Base-by-base conservation (phyloP, 2,329 filamentous ascomycete species). In the Fusarium decemcellulare region DNA sequence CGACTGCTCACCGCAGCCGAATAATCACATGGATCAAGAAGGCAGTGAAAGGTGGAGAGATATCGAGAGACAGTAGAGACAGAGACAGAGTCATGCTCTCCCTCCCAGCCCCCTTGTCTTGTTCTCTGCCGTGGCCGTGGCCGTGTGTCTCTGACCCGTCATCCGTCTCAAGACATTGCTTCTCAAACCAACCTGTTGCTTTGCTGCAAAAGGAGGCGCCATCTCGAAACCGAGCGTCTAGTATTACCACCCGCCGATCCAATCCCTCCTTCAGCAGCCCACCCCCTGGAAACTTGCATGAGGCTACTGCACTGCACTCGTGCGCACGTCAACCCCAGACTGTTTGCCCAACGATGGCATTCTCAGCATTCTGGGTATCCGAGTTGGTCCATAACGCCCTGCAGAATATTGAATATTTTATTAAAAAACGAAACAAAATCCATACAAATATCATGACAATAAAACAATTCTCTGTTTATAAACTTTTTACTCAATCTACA, bases 231-330 rank as follows among this genome's bases (percentile, higher is more conserved):
- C 15, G 57, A 46, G 68, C 47, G 47, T 68, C 57, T 68, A 65
- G 23, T 23, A 5, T 23, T 23, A 23, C 23, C 23, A 23, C 23
- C 52, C 64, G 51, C 37, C 40, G 57, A 48, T 53, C 36, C 50
- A 30, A 39, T 40, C 43, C 54, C 23, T 16, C 16, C 37, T 54
- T 68, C 32, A 51, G 55, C 63, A 67, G 42, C 46, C 55, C 59
- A 72, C 70, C 70, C 59, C 70, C 65, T 67, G 68, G 57, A 56
- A 46, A 52, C 68, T 46, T 70, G 68, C 68, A 70, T 73, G 62
- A 46, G 52, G 48, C 71, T 73, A 73, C 71, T 72, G 68, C 71
- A 70, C 44, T 62, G 53, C 61, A 63, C 63, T 59, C 60, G 55
- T 50, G 64, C 65, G 32, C 32, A 71, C 46, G 47, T 62, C 63